Evolutionary conservation across 768 basidiomycete species (phyloP).

Genomic region (Amanita polypyramis): DNA sequence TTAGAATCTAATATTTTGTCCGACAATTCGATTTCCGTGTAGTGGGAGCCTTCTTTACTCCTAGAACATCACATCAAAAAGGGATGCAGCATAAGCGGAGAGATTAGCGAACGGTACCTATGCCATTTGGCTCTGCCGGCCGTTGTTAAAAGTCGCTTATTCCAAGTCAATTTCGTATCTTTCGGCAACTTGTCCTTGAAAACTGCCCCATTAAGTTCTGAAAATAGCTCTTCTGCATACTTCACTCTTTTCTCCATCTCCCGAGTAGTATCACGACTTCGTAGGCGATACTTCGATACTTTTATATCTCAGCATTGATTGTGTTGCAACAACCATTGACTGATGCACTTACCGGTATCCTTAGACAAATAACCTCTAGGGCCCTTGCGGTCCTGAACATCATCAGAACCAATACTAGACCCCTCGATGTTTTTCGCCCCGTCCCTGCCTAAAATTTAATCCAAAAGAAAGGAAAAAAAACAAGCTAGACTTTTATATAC

Average conservation of each 20-base stretch:
- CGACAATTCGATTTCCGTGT: conserved; percentile 66
- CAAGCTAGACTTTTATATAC: conserved; percentile 4
- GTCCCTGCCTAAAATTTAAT: conserved; percentile 19
- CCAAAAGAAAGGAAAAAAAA: not conserved
- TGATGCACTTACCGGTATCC: not conserved
- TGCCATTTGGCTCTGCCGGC: conserved; percentile 64
- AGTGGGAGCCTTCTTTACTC: conserved; percentile 46
- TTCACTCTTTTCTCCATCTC: conserved; percentile 33
- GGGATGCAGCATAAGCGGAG: not conserved
- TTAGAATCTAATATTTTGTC: conserved; percentile 71
- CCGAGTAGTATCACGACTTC: conserved; percentile 31
- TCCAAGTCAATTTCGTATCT: conserved; percentile 55
- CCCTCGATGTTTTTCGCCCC: conserved; percentile 40
- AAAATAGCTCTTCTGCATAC: conserved; percentile 53
- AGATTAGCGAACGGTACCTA: conserved; percentile 26
- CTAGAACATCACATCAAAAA: conserved; percentile 20
- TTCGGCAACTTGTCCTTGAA: conserved; percentile 46
- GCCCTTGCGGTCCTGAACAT: not conserved
- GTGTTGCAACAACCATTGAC: not conserved
- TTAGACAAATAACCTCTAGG: not conserved
- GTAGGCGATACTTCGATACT: conserved; percentile 16
- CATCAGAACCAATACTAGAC: not conserved
- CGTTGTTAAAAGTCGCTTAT: conserved; percentile 50
- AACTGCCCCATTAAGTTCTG: conserved; percentile 44
- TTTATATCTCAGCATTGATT: not conserved